Base-by-base conservation (phyloP, 2,329 filamentous ascomycete genomes). In the Trichoderma oligosporum region DNA sequence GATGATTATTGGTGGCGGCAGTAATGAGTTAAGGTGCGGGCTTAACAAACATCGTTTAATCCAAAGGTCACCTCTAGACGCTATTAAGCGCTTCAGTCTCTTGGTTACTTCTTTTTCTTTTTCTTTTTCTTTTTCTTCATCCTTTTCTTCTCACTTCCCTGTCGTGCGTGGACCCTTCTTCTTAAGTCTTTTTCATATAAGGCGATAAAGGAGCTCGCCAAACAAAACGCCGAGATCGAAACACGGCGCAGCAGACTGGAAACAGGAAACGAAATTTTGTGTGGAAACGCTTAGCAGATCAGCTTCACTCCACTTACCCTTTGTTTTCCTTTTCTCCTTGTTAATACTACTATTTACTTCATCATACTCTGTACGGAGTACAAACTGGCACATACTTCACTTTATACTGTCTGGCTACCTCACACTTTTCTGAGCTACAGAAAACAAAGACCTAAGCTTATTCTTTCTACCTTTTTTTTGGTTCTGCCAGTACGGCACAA, bases 201-300 rank as follows among this genome's bases (percentile, higher is more conserved):
- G 41, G 25, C 41, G 51, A 35, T 8, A 38, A 46, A 55, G 24
- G 33, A 46, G 51, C 41, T 54, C 27, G 39, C 20, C 31, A 35
- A n/a, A 27, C 41, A 12, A 44, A 25, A 25, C 51, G 51, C n/a
- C 39, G 51, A 44, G 39, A 46, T 55, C 41, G 41, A 55, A 46
- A 45, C 51, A 39, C 33, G 22, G 20, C 47, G n/a, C 24, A 45
- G n/a, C 20, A 20, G 22, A 49, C n/a, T n/a, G 24, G 41, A 39
- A 38, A 38, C 33, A 55, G 38, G 41, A 55, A 38, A 33, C 51
- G 22, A 38, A 27, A 29, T n/a, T n/a, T n/a, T n/a, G 20, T 22
- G 48, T 52, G 48, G 48, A 52, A 52, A 52, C 48, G 25, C 48
- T 41, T 35, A 35, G 36, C 25, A 52, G 41, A 35, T 45, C 31